These are phyloP conservation scores for Ceratobasidium sp. DNA, from an alignment of 1,284 basidiomycete genomes.

Conservation along the genomic window DNA sequence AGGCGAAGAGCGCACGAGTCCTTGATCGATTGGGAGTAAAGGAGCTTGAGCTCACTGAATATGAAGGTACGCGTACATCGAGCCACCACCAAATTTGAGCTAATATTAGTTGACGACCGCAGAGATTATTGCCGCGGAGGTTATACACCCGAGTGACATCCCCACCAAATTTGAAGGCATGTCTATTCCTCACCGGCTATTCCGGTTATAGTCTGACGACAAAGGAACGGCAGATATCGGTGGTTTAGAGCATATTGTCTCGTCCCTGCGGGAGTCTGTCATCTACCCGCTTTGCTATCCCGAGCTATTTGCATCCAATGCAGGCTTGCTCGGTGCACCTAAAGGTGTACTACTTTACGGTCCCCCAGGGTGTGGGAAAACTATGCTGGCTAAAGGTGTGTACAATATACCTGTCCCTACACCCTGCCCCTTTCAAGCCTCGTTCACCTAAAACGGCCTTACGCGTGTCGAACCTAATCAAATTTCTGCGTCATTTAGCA, in stretches of 20 bases:
- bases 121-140: constrained; percentile 86
- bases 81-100: background rate
- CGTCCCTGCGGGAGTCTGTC: constrained; percentile 92
- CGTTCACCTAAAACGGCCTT: background rate
- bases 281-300: constrained; percentile 97
- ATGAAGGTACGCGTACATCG: constrained; percentile 71
- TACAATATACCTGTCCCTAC: background rate
- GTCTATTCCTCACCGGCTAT: constrained; percentile 48
- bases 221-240: constrained; percentile 77
- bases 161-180: constrained; percentile 77
- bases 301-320: constrained; percentile 79
- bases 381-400: constrained; percentile 85
- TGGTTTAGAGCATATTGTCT: constrained; percentile 94
- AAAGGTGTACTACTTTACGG: constrained; percentile 90
- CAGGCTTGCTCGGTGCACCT: constrained; percentile 70
- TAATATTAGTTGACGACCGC: constrained; percentile 37
- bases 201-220: constrained; percentile 22
- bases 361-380: constrained; percentile 94
- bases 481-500: constrained; percentile 59
- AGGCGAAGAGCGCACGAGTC: constrained; percentile 77
- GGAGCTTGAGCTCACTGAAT: constrained; percentile 79
- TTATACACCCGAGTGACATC: constrained; percentile 90
- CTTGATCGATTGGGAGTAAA: constrained; percentile 78
- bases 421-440: background rate
- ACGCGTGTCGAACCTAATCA: constrained; percentile 6